phyloP scores from a whole-genome alignment of 2,329 filamentous ascomycete species.

The Lachnum nothofagi region DNA sequence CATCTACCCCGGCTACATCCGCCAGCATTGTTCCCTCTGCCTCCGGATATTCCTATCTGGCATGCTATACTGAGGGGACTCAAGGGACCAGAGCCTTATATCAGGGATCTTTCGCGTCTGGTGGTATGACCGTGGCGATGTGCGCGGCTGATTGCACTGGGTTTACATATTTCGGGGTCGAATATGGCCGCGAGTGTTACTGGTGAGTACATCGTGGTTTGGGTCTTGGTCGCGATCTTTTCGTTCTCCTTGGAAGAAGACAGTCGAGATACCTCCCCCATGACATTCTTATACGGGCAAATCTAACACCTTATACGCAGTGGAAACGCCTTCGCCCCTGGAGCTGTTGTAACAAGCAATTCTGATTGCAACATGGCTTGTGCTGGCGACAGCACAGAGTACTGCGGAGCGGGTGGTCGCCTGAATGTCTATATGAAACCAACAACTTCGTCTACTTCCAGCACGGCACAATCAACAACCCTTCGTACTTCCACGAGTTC shows the following conservation, averaged over 20 bases:
- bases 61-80: slow-evolving; percentile 12
- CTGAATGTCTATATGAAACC: slow-evolving; percentile 14
- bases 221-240: too few relatives aligned
- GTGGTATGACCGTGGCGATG: slow-evolving; percentile 39
- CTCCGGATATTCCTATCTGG: too few relatives aligned
- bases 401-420: slow-evolving; percentile 19
- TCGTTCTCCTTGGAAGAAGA: too few relatives aligned
- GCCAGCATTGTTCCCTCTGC: too few relatives aligned
- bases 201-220: too few relatives aligned
- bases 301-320: too few relatives aligned
- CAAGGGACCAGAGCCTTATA: slow-evolving; percentile 6
- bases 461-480: too few relatives aligned
- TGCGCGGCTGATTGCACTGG: slow-evolving; percentile 38
- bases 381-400: slow-evolving; percentile 13
- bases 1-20: too few relatives aligned
- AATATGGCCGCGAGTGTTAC: slow-evolving; percentile 40
- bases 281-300: too few relatives aligned
- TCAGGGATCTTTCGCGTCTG: slow-evolving; percentile 4
- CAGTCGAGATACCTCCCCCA: too few relatives aligned
- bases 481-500: too few relatives aligned
- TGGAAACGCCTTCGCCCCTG: slow-evolving; percentile 15
- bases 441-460: neutral
- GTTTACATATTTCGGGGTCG: slow-evolving; percentile 41
- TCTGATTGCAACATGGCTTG: slow-evolving; percentile 18
- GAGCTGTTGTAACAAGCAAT: slow-evolving; percentile 2